Conservation (phyloP, 805 yeast genomes). For the Wickerhamiella hasegawae region DNA sequence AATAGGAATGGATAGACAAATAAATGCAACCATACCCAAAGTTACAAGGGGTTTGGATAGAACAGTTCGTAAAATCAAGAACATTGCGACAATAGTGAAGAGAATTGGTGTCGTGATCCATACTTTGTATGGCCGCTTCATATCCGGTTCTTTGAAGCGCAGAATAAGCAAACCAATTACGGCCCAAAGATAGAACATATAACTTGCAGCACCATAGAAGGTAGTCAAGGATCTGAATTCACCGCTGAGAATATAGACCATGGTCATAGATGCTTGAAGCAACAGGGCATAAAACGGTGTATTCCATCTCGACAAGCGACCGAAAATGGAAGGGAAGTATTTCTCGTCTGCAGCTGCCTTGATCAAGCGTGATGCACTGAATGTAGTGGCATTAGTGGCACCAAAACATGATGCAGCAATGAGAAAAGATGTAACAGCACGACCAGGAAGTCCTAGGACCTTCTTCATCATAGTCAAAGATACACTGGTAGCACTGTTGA, state of each 20-base stretch:
- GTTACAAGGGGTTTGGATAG: slow-evolving; percentile 22
- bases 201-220: slow-evolving; percentile 24
- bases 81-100: slow-evolving; percentile 25
- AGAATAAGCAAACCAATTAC: slow-evolving; percentile 25
- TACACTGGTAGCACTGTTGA: slow-evolving; percentile 22
- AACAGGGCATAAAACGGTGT: slow-evolving; percentile 23
- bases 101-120: slow-evolving; percentile 23
- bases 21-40: too few relatives aligned
- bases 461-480: slow-evolving; percentile 21
- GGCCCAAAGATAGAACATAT: slow-evolving; percentile 20
- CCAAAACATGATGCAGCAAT: slow-evolving; percentile 27
- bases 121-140: slow-evolving; percentile 24
- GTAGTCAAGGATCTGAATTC: slow-evolving; percentile 23
- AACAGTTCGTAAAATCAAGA: slow-evolving; percentile 20
- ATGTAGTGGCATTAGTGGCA: slow-evolving; percentile 25
- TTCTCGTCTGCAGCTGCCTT: slow-evolving; percentile 24
- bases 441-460: slow-evolving; percentile 18
- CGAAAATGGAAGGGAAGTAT: slow-evolving; percentile 20
- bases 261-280: slow-evolving; percentile 20
- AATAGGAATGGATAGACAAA: too few relatives aligned
- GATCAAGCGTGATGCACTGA: slow-evolving; percentile 23
- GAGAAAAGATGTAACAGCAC: slow-evolving; percentile 19
- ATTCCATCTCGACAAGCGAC: slow-evolving; percentile 12
- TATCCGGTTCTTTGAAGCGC: slow-evolving; percentile 21
- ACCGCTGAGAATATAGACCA: slow-evolving; percentile 22